Base-by-base conservation (phyloP, 495 filamentous ascomycete genomes). In the Hypoxylon trugodes region DNA sequence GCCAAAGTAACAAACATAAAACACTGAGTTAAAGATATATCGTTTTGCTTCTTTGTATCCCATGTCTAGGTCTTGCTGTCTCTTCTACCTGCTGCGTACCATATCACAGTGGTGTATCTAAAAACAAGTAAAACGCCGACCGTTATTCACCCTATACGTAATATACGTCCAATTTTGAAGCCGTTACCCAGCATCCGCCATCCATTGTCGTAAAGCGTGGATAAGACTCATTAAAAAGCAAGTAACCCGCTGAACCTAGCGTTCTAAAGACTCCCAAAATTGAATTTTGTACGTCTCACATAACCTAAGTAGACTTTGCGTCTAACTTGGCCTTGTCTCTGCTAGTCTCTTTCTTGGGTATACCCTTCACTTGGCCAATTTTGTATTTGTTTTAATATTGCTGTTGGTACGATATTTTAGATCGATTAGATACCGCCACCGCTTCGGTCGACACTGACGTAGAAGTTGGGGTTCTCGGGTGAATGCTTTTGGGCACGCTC, bases 371-470 rank as follows among this genome's bases (percentile, higher is more conserved):
- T 38, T 16, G n/a, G n/a, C n/a, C n/a, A n/a, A n/a, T n/a, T 28
- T 12, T 12, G 0, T 10, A 45, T 46, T 38, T 37, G 25, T 38
- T 48, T 50, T 24, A 40, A 28, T 7, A 3, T 32, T 42, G 19
- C 15, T n/a, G 25, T 45, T 24, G 2, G 1, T 45, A 16, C 12
- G 2, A 37, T 2, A 3, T 6, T 12, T 36, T 4, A 18, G 6
- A 15, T 3, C 16, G 22, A 33, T 66, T 33, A 81, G 54, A 81
- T 71, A 0, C 79, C 79, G 3, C 79, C 79, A 12, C 79, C 79
- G 56, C 79, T 81, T 25, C 79, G 73, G n/a, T 81, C 79, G 41
- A 80, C 78, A 56, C 72, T 77, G 25, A 81, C 79, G 55, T 80
- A 78, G 26, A 75, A 59, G 25, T 70, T 73, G 18, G 62, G 51